Evolutionary conservation across 1,139 yeast species (phyloP), one percentile per base, ranked within the genome.

Genomic region (Blastobotrys serpentis): DNA sequence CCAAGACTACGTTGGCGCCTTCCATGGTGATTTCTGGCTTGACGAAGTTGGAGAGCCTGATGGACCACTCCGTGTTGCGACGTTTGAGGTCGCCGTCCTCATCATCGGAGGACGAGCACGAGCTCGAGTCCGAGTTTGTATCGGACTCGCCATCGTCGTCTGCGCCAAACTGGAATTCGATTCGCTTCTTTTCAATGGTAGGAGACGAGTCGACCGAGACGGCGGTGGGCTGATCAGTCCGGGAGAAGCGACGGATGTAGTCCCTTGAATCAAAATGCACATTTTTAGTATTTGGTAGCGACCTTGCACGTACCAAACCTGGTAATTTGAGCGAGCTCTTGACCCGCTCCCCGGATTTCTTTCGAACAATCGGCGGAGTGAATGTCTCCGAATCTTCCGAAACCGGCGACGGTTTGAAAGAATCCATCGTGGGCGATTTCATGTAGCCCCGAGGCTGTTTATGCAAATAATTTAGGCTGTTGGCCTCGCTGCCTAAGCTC

Each of bases 271-370:
- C 94, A 67, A 87, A 87, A 65, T 87, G 92, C 21, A 87, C 96
- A 56, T 76, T 81, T 61, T 87, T 87, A 2, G 94, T 83, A 0
- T 84, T 71, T 2, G 96, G 96, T 70, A 86, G 75, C 10, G 89
- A 82, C 56, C 75, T 74, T 29, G 81, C 75, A 48, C 86, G 69
- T 39, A 69, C 68, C 39, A 79, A 67, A 39, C 69, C 68, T 51
- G 71, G 77, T 49, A 72, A 63, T 61, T 83, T 85, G 47, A 87
- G 72, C 19, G 87, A 82, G 2, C 90, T 79, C 61, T 86, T 85
- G 43, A 87, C 85, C 36, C 85, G 71, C 62, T 87, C 95, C 19
- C 95, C 95, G 3, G 87, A 79, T 67, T 87, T 87, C 62, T 83
- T 85, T 19, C 88, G 78, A 3, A 84, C 75, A 44, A 84, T 61